Base-by-base conservation (phyloP, 805 yeast genomes). In the Starmerella apis region DNA sequence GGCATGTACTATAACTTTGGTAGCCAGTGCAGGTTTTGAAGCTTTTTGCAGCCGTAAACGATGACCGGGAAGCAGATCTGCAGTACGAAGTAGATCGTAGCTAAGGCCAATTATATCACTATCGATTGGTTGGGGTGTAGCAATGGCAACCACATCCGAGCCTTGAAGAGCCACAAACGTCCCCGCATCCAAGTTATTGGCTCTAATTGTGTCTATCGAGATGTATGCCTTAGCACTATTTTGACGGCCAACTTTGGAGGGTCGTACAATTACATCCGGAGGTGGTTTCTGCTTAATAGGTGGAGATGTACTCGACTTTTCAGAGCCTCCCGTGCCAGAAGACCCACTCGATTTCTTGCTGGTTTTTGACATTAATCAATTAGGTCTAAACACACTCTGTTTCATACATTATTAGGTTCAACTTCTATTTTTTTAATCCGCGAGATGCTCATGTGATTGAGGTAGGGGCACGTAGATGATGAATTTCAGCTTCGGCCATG, bases 21-120 rank as follows among this genome's bases (percentile, higher is more conserved):
- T 55, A 0, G 76, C 76, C 50, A 65, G 69, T 2, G 63, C 65
- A 3, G 87, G 86, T 50, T 77, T 83, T 2, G 63, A 57, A 4
- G 65, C 67, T 56, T 74, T 80, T 11, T 61, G 59, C 0, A 90
- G 56, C 25, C 68, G 67, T 19, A 77, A 54, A 41, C 80, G 61
- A 49, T 77, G 81, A 39, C 83, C 83, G 5, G 75, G 63, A 4
- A 73, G 52, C 1, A 74, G 55, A 37, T 70, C 73, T 11, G 71
- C 67, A 2, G 72, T 65, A 6, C 66, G 57, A 54, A 80, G 63
- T 33, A 75, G 51, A 5, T 52, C 53, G 7, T 39, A 14, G 14
- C 65, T 53, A 9, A 68, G 44, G 36, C 58, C 63, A 7, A 65
- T 52, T 2, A 58, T 50, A 20, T 61, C 63, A 3, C 37, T 14